Base-by-base conservation (phyloP, 441 rosid genomes). In the Pelargonium exstipulatum region DNA sequence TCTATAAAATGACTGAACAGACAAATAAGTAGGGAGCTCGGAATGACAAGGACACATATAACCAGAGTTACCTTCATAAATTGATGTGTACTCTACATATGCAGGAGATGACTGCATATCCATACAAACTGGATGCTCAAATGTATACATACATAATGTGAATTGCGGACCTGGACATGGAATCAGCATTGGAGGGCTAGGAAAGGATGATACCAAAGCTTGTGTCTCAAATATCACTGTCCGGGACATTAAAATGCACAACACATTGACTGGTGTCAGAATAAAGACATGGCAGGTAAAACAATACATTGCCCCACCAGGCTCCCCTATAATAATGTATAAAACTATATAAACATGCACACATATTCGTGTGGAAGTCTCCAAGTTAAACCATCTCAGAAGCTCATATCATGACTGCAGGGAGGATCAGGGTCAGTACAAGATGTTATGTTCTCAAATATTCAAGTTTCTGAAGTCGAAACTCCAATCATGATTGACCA, bases 101-200 rank as follows among this genome's bases (percentile, higher is more conserved):
- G 82, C 85, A 92, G 99, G 99, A 46, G 98, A 92, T 67, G 99
- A 95, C 76, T 90, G 99, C 62, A 61, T 95, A 76, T 92, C 98
- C 0, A 92, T 95, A 74, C 96, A 92, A 80, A 90, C 98, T 14
- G 98, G 99, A 66, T 86, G 97, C 86, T 81, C 93, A 22, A 92
- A 95, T 51, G 88, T 95, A 66, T 88, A 79, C 64, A 67, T 95
- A 66, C 96, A 89, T 84, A 85, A 88, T 43, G 90, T 92, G 68
- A 89, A 87, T 70, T 95, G 99, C 69, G 98, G 99, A 60, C 99
- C 99, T 1, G 99, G 98, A 7, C 99, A 95, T 64, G 99, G 98
- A 49, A 95, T 95, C 72, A 95, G 99, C 84, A 95, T 95, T 4
- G 99, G 99, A 68, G 84, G 99, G 73, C 87, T 92, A 42, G 98